These are phyloP conservation scores for Eucommia ulmoides DNA, from an alignment of 257 asterid genomes.

Conservation along the genomic window DNA sequence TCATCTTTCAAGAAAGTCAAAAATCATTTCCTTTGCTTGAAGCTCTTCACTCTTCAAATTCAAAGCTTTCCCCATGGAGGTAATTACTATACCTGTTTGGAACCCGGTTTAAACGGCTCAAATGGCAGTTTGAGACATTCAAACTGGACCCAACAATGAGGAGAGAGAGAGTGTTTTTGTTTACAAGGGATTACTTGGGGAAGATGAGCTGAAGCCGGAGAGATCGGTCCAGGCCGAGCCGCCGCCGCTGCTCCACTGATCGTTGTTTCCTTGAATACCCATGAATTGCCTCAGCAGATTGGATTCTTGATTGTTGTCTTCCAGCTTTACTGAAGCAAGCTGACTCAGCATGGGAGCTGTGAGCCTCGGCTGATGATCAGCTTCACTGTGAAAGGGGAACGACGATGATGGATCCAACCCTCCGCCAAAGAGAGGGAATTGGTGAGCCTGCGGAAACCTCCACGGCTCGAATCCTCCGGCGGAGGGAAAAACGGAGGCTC, in stretches of 20 bases:
- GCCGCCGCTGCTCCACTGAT: conserved; percentile 52
- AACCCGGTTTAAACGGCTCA: too few species aligned
- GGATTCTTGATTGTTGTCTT: conserved; percentile 34
- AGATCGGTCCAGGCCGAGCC: conserved; percentile 52
- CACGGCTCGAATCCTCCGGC: conserved; percentile 49
- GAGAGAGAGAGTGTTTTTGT: too few species aligned
- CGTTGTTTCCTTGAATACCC: conserved; percentile 24
- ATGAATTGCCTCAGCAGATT: conserved; percentile 42
- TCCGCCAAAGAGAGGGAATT: conserved; percentile 49
- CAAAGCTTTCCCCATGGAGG: too few species aligned
- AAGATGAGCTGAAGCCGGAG: conserved; percentile 64
- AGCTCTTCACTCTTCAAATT: too few species aligned
- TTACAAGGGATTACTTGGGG: conserved; percentile 34
- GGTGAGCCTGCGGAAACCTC: conserved; percentile 49
- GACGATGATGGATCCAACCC: conserved; percentile 28
- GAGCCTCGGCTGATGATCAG: conserved; percentile 24
- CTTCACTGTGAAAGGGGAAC: conserved; percentile 29
- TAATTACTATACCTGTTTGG: too few species aligned
- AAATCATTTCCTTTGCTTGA: too few species aligned
- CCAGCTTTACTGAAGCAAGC: conserved; percentile 53
- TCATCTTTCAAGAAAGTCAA: too few species aligned
- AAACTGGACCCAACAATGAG: too few species aligned
- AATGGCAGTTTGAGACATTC: too few species aligned
- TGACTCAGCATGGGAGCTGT: conserved; percentile 34
- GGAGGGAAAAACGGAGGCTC: conserved; percentile 27